phyloP scores from a whole-genome alignment of 352 stramenopile species.

The Thraustotheca clavata region DNA sequence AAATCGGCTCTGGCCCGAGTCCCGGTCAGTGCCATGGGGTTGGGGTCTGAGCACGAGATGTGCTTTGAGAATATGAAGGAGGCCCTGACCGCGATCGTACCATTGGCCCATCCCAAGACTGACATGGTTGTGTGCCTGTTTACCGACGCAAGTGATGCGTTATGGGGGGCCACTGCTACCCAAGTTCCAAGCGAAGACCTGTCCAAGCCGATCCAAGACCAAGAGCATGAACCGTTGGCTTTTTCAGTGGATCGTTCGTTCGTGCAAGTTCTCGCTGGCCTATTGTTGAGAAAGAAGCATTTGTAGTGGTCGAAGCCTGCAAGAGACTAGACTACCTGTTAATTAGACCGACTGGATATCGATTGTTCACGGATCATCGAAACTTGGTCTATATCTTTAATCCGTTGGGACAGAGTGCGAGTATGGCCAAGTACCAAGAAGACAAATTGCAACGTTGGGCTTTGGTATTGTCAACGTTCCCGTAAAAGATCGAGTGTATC shows the following conservation, averaged over 20 bases:
- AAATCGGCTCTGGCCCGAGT: conserved; percentile 17
- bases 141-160: conserved; percentile 24
- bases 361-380: conserved; percentile 10
- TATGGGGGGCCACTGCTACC: conserved; percentile 23
- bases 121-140: conserved; percentile 22
- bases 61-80: conserved; percentile 18
- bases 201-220: background rate
- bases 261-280: conserved; percentile 21
- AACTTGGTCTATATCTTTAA: conserved; percentile 20
- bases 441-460: conserved; percentile 17
- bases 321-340: conserved; percentile 14
- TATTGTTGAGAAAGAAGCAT: conserved; percentile 26
- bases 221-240: conserved; percentile 24
- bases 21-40: conserved; percentile 11
- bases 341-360: background rate
- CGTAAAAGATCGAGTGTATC: conserved; percentile 17
- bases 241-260: conserved; percentile 22
- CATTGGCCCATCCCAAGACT: conserved; percentile 23
- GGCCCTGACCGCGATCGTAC: conserved; percentile 21
- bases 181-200: conserved; percentile 15
- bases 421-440: conserved; percentile 3
- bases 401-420: background rate
- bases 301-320: conserved; percentile 23
- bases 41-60: conserved; percentile 3
- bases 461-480: background rate